Evolutionary conservation across 2,329 filamentous ascomycete genomes (phyloP).

Genomic region (Akanthomyces muscarius): DNA sequence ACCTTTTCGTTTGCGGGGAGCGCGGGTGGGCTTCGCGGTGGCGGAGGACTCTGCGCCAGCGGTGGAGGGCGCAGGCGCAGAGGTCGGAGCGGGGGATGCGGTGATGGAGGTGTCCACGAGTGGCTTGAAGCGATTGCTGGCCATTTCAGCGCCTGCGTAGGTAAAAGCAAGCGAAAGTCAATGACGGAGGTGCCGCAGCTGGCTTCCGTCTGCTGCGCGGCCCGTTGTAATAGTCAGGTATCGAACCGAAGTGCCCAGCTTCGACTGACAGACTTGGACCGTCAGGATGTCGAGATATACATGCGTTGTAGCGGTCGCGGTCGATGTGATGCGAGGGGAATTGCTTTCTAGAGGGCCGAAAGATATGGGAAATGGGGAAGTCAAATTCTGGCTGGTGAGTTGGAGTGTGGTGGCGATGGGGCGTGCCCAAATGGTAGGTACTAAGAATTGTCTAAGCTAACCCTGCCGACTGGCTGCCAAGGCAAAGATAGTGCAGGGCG

Average conservation of each 20-base stretch:
- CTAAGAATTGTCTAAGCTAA: too few species aligned
- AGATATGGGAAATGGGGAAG: too few species aligned
- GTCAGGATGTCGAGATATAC: neutral
- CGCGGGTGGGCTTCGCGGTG: constrained; percentile 21
- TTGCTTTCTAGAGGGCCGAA: too few species aligned
- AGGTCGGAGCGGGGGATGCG: constrained; percentile 13
- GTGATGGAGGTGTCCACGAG: constrained; percentile 21
- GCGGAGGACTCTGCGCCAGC: constrained; percentile 17
- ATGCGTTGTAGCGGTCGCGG: neutral
- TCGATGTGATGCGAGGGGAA: neutral
- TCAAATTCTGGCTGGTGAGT: too few species aligned
- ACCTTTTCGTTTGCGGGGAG: constrained; percentile 61
- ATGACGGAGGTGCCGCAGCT: neutral
- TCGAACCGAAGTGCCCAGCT: constrained; percentile 12
- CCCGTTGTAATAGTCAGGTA: neutral
- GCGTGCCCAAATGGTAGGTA: too few species aligned
- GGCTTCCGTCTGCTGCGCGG: too few species aligned
- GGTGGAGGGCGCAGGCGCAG: constrained; percentile 21
- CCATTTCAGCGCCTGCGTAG: constrained; percentile 23
- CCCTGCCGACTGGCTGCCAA: too few species aligned
- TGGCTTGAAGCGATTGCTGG: constrained; percentile 31
- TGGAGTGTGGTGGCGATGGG: too few species aligned
- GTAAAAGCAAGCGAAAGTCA: neutral
- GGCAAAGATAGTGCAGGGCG: too few species aligned
- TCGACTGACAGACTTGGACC: neutral